Evolutionary conservation across 805 yeast genomes (phyloP).

Genomic region (Sungouiella thailandica): DNA sequence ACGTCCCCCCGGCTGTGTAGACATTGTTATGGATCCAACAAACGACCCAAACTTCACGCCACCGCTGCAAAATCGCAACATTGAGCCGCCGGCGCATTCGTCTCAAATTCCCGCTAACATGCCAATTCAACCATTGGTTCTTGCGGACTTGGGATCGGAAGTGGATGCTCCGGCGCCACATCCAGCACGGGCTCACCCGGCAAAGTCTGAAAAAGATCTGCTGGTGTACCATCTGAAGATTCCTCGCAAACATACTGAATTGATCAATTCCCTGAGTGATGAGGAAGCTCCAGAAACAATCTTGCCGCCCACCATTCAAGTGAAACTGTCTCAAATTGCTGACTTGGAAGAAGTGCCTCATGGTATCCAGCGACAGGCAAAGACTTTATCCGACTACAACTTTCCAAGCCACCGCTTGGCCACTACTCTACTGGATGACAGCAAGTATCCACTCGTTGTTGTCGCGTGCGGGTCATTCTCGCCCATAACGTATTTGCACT

Average conservation of each 20-base stretch:
- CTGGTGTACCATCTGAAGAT: conserved; percentile 34
- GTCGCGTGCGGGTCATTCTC: conserved; percentile 98
- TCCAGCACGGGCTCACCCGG: conserved; percentile 23
- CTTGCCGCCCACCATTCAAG: conserved; percentile 40
- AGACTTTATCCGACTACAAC: conserved; percentile 55
- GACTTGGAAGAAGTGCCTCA: conserved; percentile 96
- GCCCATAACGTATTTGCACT: conserved; percentile 90
- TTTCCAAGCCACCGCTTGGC: conserved; percentile 89
- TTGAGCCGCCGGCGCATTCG: conserved; percentile 62
- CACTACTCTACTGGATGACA: conserved; percentile 59
- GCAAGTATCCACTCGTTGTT: conserved; percentile 83
- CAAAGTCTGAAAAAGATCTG: conserved; percentile 8
- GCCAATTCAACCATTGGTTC: conserved; percentile 66
- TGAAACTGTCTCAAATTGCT: conserved; percentile 65
- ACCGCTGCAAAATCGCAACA: conserved; percentile 61
- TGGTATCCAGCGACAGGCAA: conserved; percentile 87
- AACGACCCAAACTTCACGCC: conserved; percentile 88
- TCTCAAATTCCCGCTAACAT: conserved; percentile 65
- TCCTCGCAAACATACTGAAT: conserved; percentile 54
- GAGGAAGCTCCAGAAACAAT: conserved; percentile 25
- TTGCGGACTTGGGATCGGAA: conserved; percentile 68
- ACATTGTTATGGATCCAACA: conserved; percentile 77
- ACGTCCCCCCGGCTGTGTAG: too few species aligned
- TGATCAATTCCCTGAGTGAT: conserved; percentile 44
- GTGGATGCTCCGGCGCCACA: conserved; percentile 72